These are phyloP conservation scores for Calonectria honghensis DNA, from an alignment of 2,329 filamentous ascomycete genomes.

Conservation along the genomic window DNA sequence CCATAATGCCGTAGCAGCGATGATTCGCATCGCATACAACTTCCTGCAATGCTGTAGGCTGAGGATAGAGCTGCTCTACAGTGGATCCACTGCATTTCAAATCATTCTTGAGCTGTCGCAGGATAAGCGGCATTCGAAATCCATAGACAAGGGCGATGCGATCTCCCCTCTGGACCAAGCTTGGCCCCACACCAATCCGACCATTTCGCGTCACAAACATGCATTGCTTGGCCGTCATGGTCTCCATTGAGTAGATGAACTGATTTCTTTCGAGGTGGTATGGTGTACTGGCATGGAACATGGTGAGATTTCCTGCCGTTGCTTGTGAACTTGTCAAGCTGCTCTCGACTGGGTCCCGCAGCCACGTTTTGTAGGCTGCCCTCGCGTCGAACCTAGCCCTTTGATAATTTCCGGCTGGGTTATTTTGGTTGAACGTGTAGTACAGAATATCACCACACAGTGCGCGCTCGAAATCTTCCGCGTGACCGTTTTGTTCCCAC, in stretches of 20 bases:
- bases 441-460: not conserved
- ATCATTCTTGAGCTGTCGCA: not conserved
- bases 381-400: not conserved
- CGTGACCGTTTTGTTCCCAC: not conserved
- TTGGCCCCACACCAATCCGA: not conserved
- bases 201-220: not conserved
- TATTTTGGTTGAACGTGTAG: not conserved
- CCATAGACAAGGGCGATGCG: not conserved
- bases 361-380: not conserved
- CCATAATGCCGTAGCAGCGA: not conserved
- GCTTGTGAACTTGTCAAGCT: not conserved
- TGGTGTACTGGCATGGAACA: not conserved
- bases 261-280: not conserved
- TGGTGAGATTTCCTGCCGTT: not conserved
- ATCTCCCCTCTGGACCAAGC: not conserved
- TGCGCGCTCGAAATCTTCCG: not conserved
- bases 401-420: not conserved
- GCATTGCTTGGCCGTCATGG: not conserved
- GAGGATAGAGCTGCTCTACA: not conserved
- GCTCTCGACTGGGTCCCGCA: not conserved
- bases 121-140: not conserved
- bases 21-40: not conserved
- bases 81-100: not conserved
- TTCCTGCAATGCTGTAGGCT: not conserved
- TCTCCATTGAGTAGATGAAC: not conserved